Base-by-base conservation (phyloP, 2,329 filamentous ascomycete species). In the Pseudogymnoascus sp. region DNA sequence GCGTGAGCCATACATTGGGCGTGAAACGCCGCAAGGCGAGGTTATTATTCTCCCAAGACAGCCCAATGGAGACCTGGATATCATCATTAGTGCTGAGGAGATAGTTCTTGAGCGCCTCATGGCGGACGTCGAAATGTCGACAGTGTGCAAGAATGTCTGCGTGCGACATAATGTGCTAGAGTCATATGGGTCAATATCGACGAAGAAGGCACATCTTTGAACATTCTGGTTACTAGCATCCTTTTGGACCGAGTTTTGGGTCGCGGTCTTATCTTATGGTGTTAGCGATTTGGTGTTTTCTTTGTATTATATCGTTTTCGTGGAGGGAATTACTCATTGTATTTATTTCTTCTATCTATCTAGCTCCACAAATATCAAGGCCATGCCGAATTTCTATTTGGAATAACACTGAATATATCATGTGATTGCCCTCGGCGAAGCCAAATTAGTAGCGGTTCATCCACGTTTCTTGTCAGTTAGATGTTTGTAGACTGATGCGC, bases 1-100 rank as follows among this genome's bases (percentile, higher is more conserved):
- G 2, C 57, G 57, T 22, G 57, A 58, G 57, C 57, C 57, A 38
- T 58, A 58, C 36, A 38, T 58, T 38, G 9, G 14, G 20, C 57
- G 57, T 9, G 57, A 36, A 22, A 36, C 57, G 30, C 57, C 57
- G 14, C 57, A 7, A 22, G 57, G 57, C 30, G 57, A 58, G 57
- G 36, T 58, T 4, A 58, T 38, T n/a, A 36, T 58, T 36, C 33
- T 58, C 33, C 57, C 57, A 15, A 58, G 3, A 28, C 36, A 38
- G 30, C 33, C 33, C 12, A 58, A 58, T 38, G 57, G 57, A 15
- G 57, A 58, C 12, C 18, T 58, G 7, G 36, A 38, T 6, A 15
- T 58, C n/a, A 58, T 58, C 7, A 22, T 58, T 58, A 38, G 33
- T 22, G 57, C 33, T n/a, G 57, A 58, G 15, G 36, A 38, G 28